Conservation (phyloP, 768 basidiomycete genomes). For the Lentinula lateritia region DNA sequence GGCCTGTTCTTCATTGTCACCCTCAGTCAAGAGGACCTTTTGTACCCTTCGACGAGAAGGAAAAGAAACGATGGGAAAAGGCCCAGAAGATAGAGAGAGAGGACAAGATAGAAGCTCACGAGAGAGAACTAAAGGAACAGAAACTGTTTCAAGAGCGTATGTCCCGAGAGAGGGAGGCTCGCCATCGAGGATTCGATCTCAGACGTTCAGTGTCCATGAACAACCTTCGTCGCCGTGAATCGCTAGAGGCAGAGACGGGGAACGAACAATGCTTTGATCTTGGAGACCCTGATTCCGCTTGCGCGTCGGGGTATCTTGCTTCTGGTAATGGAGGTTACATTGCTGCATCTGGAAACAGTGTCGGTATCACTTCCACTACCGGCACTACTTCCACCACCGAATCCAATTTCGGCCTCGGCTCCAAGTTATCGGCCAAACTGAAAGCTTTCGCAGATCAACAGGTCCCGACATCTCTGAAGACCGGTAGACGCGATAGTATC, state of each 20-base stretch:
- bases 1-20: slow-evolving; percentile 83
- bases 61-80: slow-evolving; percentile 63
- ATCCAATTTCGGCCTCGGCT: slow-evolving; percentile 31
- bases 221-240: slow-evolving; percentile 56
- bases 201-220: slow-evolving; percentile 73
- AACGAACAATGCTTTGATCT: slow-evolving; percentile 37
- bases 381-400: slow-evolving; percentile 73
- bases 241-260: slow-evolving; percentile 35
- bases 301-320: slow-evolving; percentile 66
- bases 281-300: slow-evolving; percentile 45
- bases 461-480: slow-evolving; percentile 62
- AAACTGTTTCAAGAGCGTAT: slow-evolving; percentile 28
- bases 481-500: slow-evolving; percentile 17
- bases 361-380: slow-evolving; percentile 84
- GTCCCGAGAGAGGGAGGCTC: slow-evolving; percentile 33
- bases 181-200: slow-evolving; percentile 43
- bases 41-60: slow-evolving; percentile 67
- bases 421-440: slow-evolving; percentile 46
- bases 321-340: slow-evolving; percentile 60
- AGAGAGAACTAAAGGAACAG: slow-evolving; percentile 25
- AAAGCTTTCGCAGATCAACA: slow-evolving; percentile 46
- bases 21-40: slow-evolving; percentile 72
- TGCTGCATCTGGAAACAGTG: slow-evolving; percentile 94
- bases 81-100: slow-evolving; percentile 43
- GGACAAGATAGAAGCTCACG: slow-evolving; percentile 24